Base-by-base conservation (phyloP, 768 basidiomycete genomes). In the Collybiopsis luxurians region DNA sequence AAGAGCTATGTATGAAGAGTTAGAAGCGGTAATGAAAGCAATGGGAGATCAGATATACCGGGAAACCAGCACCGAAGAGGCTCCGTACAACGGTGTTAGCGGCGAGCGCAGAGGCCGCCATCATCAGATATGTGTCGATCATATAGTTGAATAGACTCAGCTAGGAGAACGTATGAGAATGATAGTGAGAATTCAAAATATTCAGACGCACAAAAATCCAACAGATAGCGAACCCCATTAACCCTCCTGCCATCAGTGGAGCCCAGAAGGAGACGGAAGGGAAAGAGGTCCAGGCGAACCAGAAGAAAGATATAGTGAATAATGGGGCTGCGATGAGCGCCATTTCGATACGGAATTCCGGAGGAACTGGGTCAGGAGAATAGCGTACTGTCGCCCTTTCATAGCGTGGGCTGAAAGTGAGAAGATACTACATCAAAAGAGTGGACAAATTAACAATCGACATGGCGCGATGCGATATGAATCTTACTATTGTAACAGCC, bases 251-350 rank as follows among this genome's bases (percentile, higher is more conserved):
- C 57, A 77, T 60, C 62, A 86, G 69, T 1, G 84, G 85, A 0
- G 68, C 78, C 80, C 80, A 84, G 26, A 77, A 75, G 0, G 76
- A 75, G 55, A 85, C 73, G 40, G 67, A 71, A 10, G 83, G 78
- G 57, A 65, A 81, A 0, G 83, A 83, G 1, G 85, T 82, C 85
- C 85, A 86, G 75, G 71, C 79, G 63, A 88, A 84, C 85, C 85
- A 85, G 68, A 89, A 87, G 67, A 86, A 81, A 3, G 81, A 77
- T 21, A 74, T 48, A 15, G 79, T 69, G 57, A 83, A 76, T 15
- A 84, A 59, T 0, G 85, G 85, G 0, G 79, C 77, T 2, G 76
- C 79, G 57, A 80, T 64, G 57, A 86, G 70, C 0, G 76, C 76
- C 44, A 78, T 69, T 47, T 75, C 72, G 24, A 87, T 66, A 23